Evolutionary conservation across 2,329 filamentous ascomycete species (phyloP), one percentile per base, ranked within the genome.

Genomic region (Stromatinia cepivora): DNA sequence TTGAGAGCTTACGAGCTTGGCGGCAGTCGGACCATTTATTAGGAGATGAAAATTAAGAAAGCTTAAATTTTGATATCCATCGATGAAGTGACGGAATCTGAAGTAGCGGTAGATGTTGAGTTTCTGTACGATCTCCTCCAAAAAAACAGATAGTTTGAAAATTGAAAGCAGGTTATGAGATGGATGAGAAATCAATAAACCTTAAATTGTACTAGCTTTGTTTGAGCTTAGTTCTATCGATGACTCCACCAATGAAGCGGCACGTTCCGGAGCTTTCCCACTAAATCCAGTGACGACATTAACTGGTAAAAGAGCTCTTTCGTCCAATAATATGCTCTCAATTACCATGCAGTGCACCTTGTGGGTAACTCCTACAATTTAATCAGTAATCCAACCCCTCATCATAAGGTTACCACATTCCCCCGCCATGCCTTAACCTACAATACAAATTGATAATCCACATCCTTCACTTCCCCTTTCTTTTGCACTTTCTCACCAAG

Each of bases 321-420:
- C 15, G 45, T 52, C 61, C 61, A 64, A 64, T 64, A 5, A 64
- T 28, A 39, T 20, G 15, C 13, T 64, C 61, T 52, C 46, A 64
- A 64, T 64, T 64, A 64, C 61, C 46, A 64, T 63, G 22, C 61
- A 52, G 4, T 31, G 7, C 22, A 56, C 28, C n/a, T 8, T 3
- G 15, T 42, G 17, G 39, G 39, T 22, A 31, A 45, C 39, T 22
- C 25, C 39, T 59, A 25, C 58, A 61, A 31, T 62, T 39, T 4
- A 46, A 61, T 48, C 42, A 20, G 46, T 48, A 54, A 56, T 56
- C 57, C 22, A 63, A 39, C 48, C 46, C 66, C 48, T 68, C 46
- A 39, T 63, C 66, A 62, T 53, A n/a, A n/a, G n/a, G n/a, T n/a
- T n/a, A 54, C 48, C 25, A 67, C 65, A 36, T 58, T 31, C 9